These are phyloP conservation scores for Penicillium sp. DNA, from an alignment of 2,329 filamentous ascomycete species.

Conservation along the genomic window DNA sequence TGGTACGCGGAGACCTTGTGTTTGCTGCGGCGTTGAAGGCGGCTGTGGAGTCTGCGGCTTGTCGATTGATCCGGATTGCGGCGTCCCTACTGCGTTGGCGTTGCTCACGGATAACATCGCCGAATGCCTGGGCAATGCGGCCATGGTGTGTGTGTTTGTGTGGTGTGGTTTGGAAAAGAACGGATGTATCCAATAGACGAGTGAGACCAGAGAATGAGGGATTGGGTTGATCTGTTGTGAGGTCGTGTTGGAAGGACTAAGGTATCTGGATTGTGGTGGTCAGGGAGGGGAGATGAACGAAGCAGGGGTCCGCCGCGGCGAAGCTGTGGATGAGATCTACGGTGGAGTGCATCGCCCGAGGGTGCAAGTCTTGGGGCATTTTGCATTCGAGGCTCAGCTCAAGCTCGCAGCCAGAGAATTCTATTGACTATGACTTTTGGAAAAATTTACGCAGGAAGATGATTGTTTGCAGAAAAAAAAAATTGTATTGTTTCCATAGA, in stretches of 20 bases:
- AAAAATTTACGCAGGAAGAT: not conserved
- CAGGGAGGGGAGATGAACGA: not conserved
- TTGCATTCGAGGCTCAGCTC: not conserved
- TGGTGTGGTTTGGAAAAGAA: not conserved
- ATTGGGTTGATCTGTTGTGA: not conserved
- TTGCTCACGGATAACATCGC: constrained; percentile 40
- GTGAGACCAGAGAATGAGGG: not conserved
- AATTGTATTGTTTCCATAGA: not conserved
- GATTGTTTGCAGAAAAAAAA: not conserved
- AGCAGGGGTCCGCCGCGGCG: constrained; percentile 7
- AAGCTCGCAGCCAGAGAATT: not conserved
- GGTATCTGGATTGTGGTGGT: not conserved
- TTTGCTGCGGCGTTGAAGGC: constrained; percentile 51
- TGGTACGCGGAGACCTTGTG: constrained; percentile 75
- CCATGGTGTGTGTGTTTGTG: constrained; percentile 27
- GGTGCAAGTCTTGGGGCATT: constrained; percentile 16
- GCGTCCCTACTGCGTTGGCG: constrained; percentile 26
- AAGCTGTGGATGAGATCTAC: constrained; percentile 28
- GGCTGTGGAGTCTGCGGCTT: constrained; percentile 43
- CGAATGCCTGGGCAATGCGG: constrained; percentile 37
- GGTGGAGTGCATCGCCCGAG: constrained; percentile 32
- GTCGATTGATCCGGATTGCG: constrained; percentile 27
- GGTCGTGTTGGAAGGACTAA: not conserved
- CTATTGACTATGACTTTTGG: not conserved
- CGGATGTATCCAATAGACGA: not conserved